Evolutionary conservation across 768 basidiomycete species (phyloP), one percentile per base, ranked within the genome.

Genomic region (Polyporus arcularius): DNA sequence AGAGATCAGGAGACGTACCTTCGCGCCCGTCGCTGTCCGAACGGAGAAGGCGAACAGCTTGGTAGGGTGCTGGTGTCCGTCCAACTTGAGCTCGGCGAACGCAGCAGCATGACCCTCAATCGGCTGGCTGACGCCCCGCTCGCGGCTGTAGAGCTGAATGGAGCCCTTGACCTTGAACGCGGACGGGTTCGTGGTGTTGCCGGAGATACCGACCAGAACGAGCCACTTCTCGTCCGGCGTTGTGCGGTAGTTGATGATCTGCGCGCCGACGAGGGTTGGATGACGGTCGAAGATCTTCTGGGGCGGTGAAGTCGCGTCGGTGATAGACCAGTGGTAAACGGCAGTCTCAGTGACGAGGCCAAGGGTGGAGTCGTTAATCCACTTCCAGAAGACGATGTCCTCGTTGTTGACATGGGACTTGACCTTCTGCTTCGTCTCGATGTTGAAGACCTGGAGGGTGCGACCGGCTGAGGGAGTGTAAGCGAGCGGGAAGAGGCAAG

Each of bases 131-230:
- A 99, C 94, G 15, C 88, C 89, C 18, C 97, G 83, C 63, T 97
- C 96, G 61, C 87, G 80, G 72, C 91, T 96, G 77, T 97, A 99
- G 26, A 99, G 80, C 74, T 98, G 97, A 91, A 99, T 97, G 7
- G 92, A 84, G 31, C 97, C 97, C 79, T 98, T 98, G 75, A 98
- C 92, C 79, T 96, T 97, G 88, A 99, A 99, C 0, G 92, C 94
- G 30, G 88, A 90, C 8, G 96, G 95, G 75, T 96, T 96, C 51
- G 90, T 89, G 2, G 91, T 79, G 75, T 96, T 96, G 46, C 91
- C 90, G 0, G 94, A 88, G 66, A 98, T 99, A 51, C 97, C 97
- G 64, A 98, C 85, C 57, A 99, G 83, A 35, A 98, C 96, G 48
- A 97, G 84, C 97, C 97, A 99, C 71, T 97, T 95, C 72, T 96